phyloP scores from a whole-genome alignment of 352 stramenopile species.

The Phytophthora agathidicida region DNA sequence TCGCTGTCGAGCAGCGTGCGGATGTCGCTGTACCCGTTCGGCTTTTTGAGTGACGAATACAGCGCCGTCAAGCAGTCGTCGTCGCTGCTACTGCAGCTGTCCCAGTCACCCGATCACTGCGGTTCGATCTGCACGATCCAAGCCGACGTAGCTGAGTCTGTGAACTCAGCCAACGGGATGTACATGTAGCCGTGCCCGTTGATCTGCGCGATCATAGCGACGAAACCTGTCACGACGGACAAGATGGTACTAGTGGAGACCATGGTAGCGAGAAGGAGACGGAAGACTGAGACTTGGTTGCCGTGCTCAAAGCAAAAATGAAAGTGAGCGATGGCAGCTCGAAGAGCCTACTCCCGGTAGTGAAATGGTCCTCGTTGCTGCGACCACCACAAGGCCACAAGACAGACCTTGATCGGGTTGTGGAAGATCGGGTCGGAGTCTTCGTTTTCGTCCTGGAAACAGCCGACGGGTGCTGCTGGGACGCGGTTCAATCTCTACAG shows the following conservation, averaged over 20 bases:
- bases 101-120: conserved; percentile 26
- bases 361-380: conserved; percentile 8
- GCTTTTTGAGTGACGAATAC: conserved; percentile 18
- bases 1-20: conserved; percentile 25
- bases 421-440: conserved; percentile 15
- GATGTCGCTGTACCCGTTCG: conserved; percentile 23
- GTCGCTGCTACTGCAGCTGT: conserved; percentile 28
- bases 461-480: conserved; percentile 17
- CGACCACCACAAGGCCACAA: conserved; percentile 14
- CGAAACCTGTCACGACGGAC: conserved; percentile 9
- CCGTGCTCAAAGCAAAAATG: conserved; percentile 9
- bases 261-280: conserved; percentile 14
- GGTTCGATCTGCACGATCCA: conserved; percentile 38
- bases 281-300: not conserved
- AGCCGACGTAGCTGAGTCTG: conserved; percentile 25
- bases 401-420: not conserved
- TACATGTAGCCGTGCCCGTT: conserved; percentile 42
- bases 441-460: conserved; percentile 21
- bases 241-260: conserved; percentile 25
- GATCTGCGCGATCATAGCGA: conserved; percentile 7
- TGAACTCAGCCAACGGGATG: conserved; percentile 38
- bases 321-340: conserved; percentile 11
- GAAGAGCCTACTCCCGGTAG: not conserved
- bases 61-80: conserved; percentile 20
- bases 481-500: conserved; percentile 13